Conservation (phyloP, 306 rosid species). For the Malus orientalis region DNA sequence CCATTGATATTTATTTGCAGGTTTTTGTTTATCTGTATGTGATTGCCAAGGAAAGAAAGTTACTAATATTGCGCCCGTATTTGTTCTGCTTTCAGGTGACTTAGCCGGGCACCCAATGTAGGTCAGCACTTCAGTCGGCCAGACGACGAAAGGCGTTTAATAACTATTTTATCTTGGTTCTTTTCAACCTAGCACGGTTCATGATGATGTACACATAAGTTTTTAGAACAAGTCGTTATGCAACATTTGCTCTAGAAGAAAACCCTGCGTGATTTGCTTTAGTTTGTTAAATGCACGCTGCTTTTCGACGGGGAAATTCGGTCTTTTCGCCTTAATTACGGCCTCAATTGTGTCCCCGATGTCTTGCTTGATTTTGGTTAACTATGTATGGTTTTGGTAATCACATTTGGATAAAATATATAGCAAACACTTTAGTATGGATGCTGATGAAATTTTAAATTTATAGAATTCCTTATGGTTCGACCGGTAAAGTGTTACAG, state of each 20-base stretch:
- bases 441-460: neutral
- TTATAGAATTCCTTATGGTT: too few species aligned
- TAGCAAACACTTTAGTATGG: neutral
- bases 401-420: neutral
- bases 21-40: neutral
- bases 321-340: neutral
- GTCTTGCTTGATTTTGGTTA: neutral
- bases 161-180: neutral
- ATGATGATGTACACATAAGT: neutral
- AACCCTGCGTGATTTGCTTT: neutral
- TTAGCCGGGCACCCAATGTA: neutral
- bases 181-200: neutral
- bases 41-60: neutral
- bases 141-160: neutral
- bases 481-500: too few species aligned
- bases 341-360: neutral
- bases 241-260: neutral
- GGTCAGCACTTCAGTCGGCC: neutral
- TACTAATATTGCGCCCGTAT: too few species aligned
- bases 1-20: neutral
- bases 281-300: neutral
- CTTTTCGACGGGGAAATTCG: neutral
- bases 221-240: neutral
- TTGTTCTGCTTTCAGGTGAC: constrained; percentile 2
- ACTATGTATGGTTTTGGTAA: neutral